phyloP scores from a whole-genome alignment of 1,284 basidiomycete species.

The Naganishia sp. region DNA sequence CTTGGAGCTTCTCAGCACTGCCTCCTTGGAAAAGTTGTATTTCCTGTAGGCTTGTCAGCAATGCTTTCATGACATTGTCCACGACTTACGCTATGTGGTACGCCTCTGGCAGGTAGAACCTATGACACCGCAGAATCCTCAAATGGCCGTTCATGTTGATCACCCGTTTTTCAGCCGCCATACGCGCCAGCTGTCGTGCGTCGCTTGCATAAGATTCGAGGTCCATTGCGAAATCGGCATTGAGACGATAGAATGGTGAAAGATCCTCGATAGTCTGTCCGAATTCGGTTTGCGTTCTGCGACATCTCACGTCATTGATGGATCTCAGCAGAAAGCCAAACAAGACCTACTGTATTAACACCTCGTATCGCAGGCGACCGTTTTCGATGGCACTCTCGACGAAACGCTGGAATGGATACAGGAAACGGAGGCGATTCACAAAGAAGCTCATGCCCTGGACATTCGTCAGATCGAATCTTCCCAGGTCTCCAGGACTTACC shows the following conservation, averaged over 20 bases:
- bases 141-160: constrained; percentile 24
- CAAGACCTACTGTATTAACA: constrained; percentile 33
- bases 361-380: constrained; percentile 36
- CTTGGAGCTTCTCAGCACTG: constrained; percentile 22
- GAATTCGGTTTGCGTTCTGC: constrained; percentile 34
- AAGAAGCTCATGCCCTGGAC: constrained; percentile 39
- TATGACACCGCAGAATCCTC: constrained; percentile 16
- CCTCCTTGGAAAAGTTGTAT: constrained; percentile 26
- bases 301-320: neutral
- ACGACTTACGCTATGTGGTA: constrained; percentile 20
- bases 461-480: neutral
- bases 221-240: constrained; percentile 26
- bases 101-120: constrained; percentile 24
- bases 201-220: constrained; percentile 16
- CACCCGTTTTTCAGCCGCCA: constrained; percentile 25
- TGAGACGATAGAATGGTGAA: constrained; percentile 35
- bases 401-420: constrained; percentile 39
- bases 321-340: too few species aligned
- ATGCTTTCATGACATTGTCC: neutral
- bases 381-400: constrained; percentile 31
- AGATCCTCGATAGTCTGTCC: constrained; percentile 31
- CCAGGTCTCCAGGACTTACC: neutral
- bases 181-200: constrained; percentile 16
- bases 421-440: constrained; percentile 36
- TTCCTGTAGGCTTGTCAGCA: constrained; percentile 5